A percentile compares a stretch with the other conserved stretches of the same genome.
Conservation (phyloP, 2,329 filamentous ascomycete species). For the Alternaria metachromatica region DNA sequence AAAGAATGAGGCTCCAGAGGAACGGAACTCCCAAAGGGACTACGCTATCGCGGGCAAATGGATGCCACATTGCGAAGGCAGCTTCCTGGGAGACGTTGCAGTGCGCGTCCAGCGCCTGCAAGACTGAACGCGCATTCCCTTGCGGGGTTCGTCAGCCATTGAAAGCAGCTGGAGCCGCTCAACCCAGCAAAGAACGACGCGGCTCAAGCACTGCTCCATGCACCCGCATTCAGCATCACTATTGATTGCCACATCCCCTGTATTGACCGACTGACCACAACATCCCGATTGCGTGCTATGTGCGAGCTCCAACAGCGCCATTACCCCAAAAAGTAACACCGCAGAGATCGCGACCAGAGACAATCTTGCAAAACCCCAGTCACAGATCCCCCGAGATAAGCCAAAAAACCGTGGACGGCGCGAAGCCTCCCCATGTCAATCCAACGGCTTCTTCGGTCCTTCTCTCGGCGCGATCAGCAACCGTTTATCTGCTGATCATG, state of each 20-base stretch:
- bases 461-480: background rate
- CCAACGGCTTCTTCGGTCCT: conserved; percentile 1
- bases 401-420: background rate
- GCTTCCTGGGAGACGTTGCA: background rate
- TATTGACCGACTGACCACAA: background rate
- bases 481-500: background rate
- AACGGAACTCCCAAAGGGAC: background rate
- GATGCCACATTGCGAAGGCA: background rate
- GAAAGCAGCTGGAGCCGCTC: background rate
- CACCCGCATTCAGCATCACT: background rate
- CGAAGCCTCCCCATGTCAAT: background rate
- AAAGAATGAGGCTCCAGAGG: background rate
- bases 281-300: background rate
- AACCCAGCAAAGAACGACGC: background rate
- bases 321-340: background rate
- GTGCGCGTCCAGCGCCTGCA: background rate
- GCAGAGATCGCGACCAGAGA: background rate
- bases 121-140: background rate
- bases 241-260: background rate
- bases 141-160: background rate
- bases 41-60: background rate
- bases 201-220: background rate
- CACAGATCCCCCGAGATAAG: conserved; percentile 1
- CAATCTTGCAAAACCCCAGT: background rate
- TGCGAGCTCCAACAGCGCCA: background rate